phyloP scores from a whole-genome alignment of 225 moss, liverwort and hornwort genomes.

The Marchantia paleacea region DNA sequence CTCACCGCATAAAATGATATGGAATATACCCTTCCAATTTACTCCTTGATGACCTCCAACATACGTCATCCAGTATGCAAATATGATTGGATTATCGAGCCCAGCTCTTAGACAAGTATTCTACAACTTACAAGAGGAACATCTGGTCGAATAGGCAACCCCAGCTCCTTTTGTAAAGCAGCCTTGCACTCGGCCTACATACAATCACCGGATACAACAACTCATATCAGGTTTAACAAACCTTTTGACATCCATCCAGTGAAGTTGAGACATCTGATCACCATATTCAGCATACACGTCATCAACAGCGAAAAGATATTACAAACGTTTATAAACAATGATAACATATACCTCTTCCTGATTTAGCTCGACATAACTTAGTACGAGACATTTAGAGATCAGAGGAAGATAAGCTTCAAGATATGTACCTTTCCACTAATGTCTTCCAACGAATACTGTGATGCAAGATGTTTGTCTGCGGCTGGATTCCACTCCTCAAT shows the following conservation, averaged over 20 bases:
- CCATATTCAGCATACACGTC: too few species aligned
- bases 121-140: constrained; percentile 55
- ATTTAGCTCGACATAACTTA: too few species aligned
- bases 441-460: constrained; percentile 51
- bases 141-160: constrained; percentile 65
- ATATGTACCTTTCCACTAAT: constrained; percentile 57
- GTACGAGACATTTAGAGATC: too few species aligned
- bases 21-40: background rate
- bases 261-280: background rate
- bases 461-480: constrained; percentile 53
- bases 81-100: too few species aligned
- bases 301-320: too few species aligned
- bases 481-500: constrained; percentile 86
- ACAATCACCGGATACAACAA: too few species aligned
- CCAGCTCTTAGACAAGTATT: too few species aligned
- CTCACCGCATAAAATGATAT: background rate
- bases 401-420: background rate
- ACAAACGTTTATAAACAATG: too few species aligned
- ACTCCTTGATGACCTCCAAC: background rate
- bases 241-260: background rate
- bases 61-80: background rate
- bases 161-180: constrained; percentile 83
- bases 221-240: background rate
- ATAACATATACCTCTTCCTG: too few species aligned
- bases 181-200: constrained; percentile 73